Percentiles rank a stretch among this genome's conserved stretches.
phyloP scores from a whole-genome alignment of 164 flowering plant genomes.

The Stephania japonica region DNA sequence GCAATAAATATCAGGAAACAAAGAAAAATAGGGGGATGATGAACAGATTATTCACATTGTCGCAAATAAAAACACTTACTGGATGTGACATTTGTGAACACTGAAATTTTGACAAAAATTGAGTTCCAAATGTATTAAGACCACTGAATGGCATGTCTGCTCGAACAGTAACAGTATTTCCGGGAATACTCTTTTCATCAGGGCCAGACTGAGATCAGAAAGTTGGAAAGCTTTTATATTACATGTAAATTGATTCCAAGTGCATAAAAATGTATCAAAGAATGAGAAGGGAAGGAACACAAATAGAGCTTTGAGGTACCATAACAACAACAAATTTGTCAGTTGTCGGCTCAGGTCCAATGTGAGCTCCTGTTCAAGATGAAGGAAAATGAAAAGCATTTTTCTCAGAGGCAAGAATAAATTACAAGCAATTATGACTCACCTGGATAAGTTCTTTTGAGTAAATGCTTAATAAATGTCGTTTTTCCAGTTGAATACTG shows the following conservation, averaged over 20 bases:
- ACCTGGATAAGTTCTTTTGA: conserved; percentile 79
- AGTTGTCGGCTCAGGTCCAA: conserved; percentile 98
- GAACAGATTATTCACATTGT: background rate
- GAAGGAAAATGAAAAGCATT: conserved; percentile 2
- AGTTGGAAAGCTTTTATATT: background rate
- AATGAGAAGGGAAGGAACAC: background rate
- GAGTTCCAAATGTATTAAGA: conserved; percentile 80
- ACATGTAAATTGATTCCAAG: background rate
- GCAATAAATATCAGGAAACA: background rate
- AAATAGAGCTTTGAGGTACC: conserved; percentile 32
- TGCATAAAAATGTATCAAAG: background rate
- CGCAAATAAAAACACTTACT: conserved; percentile 36
- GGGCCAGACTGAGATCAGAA: conserved; percentile 59
- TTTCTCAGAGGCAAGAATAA: background rate
- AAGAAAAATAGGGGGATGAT: background rate
- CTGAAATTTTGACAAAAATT: conserved; percentile 95
- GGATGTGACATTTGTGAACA: conserved; percentile 99
- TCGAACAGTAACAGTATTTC: conserved; percentile 94
- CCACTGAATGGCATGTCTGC: conserved; percentile 99
- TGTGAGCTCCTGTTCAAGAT: conserved; percentile 69
- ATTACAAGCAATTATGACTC: conserved; percentile 14
- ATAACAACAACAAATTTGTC: conserved; percentile 96
- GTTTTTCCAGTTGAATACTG: conserved; percentile 99
- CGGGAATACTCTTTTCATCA: conserved; percentile 92
- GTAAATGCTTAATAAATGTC: conserved; percentile 89